Evolutionary conservation across 2,329 filamentous ascomycete genomes (phyloP), one percentile per base, ranked within the genome.

Genomic region (Claviceps monticola): DNA sequence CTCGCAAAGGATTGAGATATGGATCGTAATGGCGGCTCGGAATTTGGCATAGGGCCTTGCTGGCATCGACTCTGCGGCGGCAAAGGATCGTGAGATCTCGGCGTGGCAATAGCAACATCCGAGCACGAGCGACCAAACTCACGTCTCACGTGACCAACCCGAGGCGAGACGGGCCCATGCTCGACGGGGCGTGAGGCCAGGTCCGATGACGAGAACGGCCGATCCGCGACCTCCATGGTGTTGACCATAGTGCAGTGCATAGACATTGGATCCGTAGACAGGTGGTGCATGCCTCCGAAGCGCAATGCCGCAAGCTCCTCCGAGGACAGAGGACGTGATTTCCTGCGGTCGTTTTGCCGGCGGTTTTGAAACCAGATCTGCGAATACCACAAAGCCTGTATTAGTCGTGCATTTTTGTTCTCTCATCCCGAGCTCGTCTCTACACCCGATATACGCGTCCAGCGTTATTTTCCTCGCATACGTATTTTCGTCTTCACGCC

Each of bases 321-420:
- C 9, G 84, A 79, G 29, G 87, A 80, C 39, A 95, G 75, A 46
- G 90, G 89, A 59, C 87, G 84, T 51, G 88, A 88, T 71, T 91
- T 94, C 58, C 91, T 81, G 60, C 91, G 80, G 66, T 94, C 88
- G 68, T 94, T 95, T 67, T 97, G 91, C 58, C 91, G 80, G 62
- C 89, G 82, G 63, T 96, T 96, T 64, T 96, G 91, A 70, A 96
- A 96, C 91, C 91, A 97, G 60, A 96, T 95, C 91, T 96, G 53
- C 38, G 9, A 11, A 19, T 43, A 13, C 4, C 19, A 13, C 41
- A 34, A 34, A 26, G 41, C 39, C 16, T 36, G 42, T 39, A 8
- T 50, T 38, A 46, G 49, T 23, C 34, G 16, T 29, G 41, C 17
- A 16, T 45, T 26, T 26, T 44, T 19, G 16, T 16, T 23, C 26